Evolutionary conservation across 2,329 filamentous ascomycete genomes (phyloP), one percentile per base, ranked within the genome.

Genomic region (Hypoxylon sp.): DNA sequence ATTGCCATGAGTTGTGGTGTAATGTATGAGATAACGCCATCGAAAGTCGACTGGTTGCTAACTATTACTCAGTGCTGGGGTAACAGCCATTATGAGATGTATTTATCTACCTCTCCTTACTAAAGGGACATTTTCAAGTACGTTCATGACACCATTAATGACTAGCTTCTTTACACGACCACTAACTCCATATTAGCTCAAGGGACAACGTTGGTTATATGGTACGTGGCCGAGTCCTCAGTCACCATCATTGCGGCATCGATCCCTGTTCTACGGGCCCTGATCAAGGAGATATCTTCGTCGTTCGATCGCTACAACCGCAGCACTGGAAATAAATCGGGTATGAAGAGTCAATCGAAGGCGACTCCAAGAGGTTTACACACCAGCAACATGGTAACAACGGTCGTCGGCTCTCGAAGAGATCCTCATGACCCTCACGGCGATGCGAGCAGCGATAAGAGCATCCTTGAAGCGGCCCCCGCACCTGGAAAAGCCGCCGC

Each of bases 261-360:
- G 2, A 78, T 79, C 25, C 78, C 78, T 7, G 77, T 79, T n/a
- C 61, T 79, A 6, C 76, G 77, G 1, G 76, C 74, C n/a, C 71
- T 78, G 2, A 62, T 78, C 59, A 73, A 71, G 35, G 72, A 76
- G 37, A 60, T 75, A 20, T 66, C 69, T 13, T 65, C 71, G 17
- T 74, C 72, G 0, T 51, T 65, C n/a, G 70, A 66, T 7, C 64
- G 60, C 8, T 73, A 73, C 31, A 65, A 70, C 58, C 60, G 65
- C 42, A 53, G 64, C 40, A 61, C 66, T 53, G 42, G 65, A n/a
- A 27, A 27, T 13, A 68, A 72, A 13, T 68, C 70, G 8, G 69
- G 63, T 11, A 6, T 33, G 13, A 73, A 69, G 53, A 69, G 66
- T 44, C 50, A 64, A 2, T 44, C 67, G 33, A 72, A 59, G 44